Base-by-base conservation (phyloP, 331 rosid genomes). In the Phaseolus coccineus region DNA sequence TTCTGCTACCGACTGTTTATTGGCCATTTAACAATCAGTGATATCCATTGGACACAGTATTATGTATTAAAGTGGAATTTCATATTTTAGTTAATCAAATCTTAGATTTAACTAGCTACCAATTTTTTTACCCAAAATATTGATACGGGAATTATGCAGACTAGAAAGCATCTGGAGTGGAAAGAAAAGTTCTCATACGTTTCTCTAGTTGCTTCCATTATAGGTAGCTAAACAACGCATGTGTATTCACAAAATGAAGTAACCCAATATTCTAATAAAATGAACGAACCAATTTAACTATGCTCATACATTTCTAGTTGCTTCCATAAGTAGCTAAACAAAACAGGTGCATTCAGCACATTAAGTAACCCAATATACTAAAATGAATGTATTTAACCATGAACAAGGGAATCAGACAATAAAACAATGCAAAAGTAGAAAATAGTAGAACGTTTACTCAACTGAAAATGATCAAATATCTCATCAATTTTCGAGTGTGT, bases 71-170 rank as follows among this genome's bases (percentile, higher is more conserved):
- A n/a, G 11, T 5, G n/a, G 59, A 68, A 55, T 19, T 71, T n/a
- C 46, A 39, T 55, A 74, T 11, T 81, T 48, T n/a, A 27, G 27
- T 14, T 6, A 25, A 73, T 42, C 64, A 14, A 73, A 67, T 80
- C 7, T 27, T 42, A 28, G 28, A 42, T 64, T 40, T 80, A 3
- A 31, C 15, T 6, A 24, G 8, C 56, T n/a, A 66, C 10, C 13
- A 50, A 6, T 14, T 62, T 76, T 51, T 65, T 77, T 8, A 24
- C 64, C 42, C 73, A 30, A 47, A 59, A 44, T 10, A 1, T 15
- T 16, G 56, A 70, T 76, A 51, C 37, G 37, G 42, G 46, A 58
- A 59, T 39, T 12, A 5, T 24, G 40, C 53, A 61, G 30, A 52
- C 47, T 58, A 59, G 57, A 66, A 68, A 47, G 72, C n/a, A 7